Evolutionary conservation across 1,139 yeast species (phyloP).

Genomic region (Saccharomyces pastorianus): DNA sequence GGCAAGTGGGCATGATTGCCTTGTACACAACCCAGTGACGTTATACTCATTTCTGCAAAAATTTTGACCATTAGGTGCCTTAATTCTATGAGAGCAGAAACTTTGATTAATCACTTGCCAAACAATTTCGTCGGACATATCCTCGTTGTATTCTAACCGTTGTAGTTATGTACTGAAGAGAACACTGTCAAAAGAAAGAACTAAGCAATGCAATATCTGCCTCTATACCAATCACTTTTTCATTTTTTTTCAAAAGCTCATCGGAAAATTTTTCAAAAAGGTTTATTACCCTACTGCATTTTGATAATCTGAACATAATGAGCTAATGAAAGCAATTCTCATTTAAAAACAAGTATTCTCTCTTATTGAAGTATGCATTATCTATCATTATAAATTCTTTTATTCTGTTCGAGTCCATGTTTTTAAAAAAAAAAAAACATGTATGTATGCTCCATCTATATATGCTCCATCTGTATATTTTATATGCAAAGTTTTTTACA

Average conservation of each 20-base stretch:
- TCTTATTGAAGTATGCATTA: background rate
- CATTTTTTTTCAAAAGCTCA: slow-evolving; percentile 1
- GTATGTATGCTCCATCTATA: background rate
- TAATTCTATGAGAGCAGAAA: slow-evolving; percentile 81
- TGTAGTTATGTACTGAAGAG: too few relatives aligned
- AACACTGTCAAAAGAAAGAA: background rate
- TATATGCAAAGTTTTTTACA: background rate
- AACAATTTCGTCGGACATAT: slow-evolving; percentile 50
- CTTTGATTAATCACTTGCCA: slow-evolving; percentile 90
- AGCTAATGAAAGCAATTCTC: background rate
- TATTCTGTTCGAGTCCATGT: background rate
- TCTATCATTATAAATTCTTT: background rate
- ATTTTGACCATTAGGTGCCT: slow-evolving; percentile 70
- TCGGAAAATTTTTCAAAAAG: slow-evolving; percentile 5
- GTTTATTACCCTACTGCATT: background rate
- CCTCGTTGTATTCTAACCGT: background rate
- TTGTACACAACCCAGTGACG: slow-evolving; percentile 81
- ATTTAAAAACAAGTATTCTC: background rate
- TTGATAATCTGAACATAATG: background rate
- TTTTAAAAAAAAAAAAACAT: too few relatives aligned
- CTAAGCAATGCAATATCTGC: background rate
- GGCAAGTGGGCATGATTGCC: slow-evolving; percentile 94
- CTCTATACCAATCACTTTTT: background rate
- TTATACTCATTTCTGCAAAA: slow-evolving; percentile 85
- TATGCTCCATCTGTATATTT: background rate